These are phyloP conservation scores for Penicillium hesseltinei DNA, from an alignment of 2,329 filamentous ascomycete species.

Conservation along the genomic window DNA sequence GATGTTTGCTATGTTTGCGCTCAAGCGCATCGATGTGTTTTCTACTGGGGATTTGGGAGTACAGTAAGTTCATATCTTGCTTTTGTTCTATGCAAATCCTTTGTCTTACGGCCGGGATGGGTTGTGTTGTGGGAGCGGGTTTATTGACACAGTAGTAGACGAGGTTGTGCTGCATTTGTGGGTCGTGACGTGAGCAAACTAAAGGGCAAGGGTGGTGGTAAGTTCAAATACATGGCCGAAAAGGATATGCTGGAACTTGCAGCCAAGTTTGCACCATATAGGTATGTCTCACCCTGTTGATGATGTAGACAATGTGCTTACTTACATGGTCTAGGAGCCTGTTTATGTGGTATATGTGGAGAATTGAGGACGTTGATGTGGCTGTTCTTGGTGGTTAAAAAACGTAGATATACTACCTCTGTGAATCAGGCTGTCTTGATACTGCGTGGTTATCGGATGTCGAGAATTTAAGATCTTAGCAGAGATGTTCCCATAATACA, in stretches of 20 bases:
- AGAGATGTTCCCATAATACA: not conserved
- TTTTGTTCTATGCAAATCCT: not conserved
- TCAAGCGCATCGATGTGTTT: constrained; percentile 94
- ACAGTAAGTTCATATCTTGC: constrained; percentile 55
- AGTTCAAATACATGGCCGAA: constrained; percentile 98
- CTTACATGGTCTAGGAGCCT: constrained; percentile 59
- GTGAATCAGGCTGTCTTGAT: not conserved
- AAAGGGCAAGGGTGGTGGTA: constrained; percentile 74
- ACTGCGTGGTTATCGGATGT: not conserved
- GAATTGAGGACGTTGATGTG: constrained; percentile 75
- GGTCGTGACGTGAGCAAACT: constrained; percentile 81
- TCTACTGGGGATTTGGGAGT: constrained; percentile 89
- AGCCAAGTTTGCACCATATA: constrained; percentile 77
- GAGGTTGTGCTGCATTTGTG: constrained; percentile 85
- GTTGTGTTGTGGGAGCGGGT: not conserved
- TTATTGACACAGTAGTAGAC: constrained; percentile 38
- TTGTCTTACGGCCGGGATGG: too few species aligned
- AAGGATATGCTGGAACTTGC: constrained; percentile 84
- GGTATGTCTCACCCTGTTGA: constrained; percentile 43
- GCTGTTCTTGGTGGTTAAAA: constrained; percentile 43
- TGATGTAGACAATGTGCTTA: constrained; percentile 14
- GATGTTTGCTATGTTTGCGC: constrained; percentile 96
- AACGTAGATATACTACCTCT: not conserved
- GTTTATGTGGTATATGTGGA: constrained; percentile 99
- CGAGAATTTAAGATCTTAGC: not conserved